Base-by-base conservation (phyloP, 345 rosid species). In the Populus nigra region DNA sequence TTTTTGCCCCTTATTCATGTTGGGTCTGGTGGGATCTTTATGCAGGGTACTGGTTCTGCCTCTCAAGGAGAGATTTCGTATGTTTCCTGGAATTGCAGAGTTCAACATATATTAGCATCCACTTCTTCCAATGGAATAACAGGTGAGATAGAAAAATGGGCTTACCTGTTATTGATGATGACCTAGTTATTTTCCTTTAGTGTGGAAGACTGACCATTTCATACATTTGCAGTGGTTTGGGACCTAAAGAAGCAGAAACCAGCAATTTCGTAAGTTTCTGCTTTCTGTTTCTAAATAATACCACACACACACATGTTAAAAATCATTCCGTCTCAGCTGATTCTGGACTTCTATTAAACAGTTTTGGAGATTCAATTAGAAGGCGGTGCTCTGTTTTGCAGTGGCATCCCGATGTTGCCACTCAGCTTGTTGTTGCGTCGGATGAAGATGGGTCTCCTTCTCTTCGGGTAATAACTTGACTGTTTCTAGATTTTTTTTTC, bases 331-430 rank as follows among this genome's bases (percentile, higher is more conserved):
- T 43, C 22, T 67, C 83, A 76, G 20, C 78, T 76, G 73, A 84
- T 79, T n/a, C 50, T 33, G 10, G 47, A 45, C 71, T 13, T 82
- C 36, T 78, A 76, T 72, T 85, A 73, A 75, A 82, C 92, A 96
- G 99, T 82, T 89, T 96, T 84, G 83, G 92, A 81, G 99, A 96
- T 88, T 91, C 99, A 55, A 76, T 86, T 85, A 87, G 97, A 83
- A 90, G 97, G 78, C 89, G 97, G 25, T 89, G 98, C 87, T 94
- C 99, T 76, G 98, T 96, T 86, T 88, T 96, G 86, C 99, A 96
- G 82, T 96, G 99, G 99, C 91, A 96, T 85, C 99, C 99, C 82
- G 97, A 94, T 80, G 83, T 92, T 83, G 93, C 99, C 77, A 96
- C 99, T 80, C 97, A 96, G 85, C 97, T 96, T 75, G 87, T 94